Evolutionary conservation across 495 filamentous ascomycete species (phyloP).

Genomic region (Elaphomyces granulatus): DNA sequence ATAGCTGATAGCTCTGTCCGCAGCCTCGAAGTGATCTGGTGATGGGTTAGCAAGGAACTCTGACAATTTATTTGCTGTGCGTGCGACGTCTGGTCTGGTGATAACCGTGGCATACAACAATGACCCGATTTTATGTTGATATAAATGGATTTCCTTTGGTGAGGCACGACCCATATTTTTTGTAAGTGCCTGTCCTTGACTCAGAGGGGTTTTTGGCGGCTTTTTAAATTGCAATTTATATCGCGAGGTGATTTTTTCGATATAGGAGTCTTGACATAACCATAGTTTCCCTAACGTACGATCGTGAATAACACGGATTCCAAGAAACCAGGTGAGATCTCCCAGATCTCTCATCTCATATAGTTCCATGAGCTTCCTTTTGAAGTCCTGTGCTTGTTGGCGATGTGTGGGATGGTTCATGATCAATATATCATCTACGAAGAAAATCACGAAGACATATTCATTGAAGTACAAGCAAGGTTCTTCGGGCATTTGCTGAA

Average conservation of each 20-base stretch:
- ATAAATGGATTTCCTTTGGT: constrained; percentile 4
- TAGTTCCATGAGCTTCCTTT: not conserved
- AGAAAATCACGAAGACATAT: no score
- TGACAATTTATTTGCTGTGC: constrained; percentile 4
- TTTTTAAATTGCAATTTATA: constrained; percentile 7
- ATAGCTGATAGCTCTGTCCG: constrained; percentile 11
- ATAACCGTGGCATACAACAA: constrained; percentile 11
- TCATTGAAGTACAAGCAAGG: no score
- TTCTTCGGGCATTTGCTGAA: no score
- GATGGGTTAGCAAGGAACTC: constrained; percentile 12
- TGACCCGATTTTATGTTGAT: constrained; percentile 15
- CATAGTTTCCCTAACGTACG: constrained; percentile 4
- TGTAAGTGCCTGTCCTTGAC: no score
- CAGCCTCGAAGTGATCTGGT: constrained; percentile 4
- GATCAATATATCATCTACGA: no score
- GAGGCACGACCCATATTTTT: no score
- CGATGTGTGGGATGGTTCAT: no score
- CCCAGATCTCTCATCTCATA: constrained; percentile 1
- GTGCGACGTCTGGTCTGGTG: constrained; percentile 13
- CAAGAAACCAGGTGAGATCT: constrained; percentile 8
- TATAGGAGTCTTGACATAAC: constrained; percentile 12
- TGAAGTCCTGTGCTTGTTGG: no score
- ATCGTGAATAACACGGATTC: constrained; percentile 9
- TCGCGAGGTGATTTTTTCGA: constrained; percentile 6
- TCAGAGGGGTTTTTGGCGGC: constrained; percentile 1